Conservation (phyloP, 78 protist species). For the Emiliania huxleyi region DNA sequence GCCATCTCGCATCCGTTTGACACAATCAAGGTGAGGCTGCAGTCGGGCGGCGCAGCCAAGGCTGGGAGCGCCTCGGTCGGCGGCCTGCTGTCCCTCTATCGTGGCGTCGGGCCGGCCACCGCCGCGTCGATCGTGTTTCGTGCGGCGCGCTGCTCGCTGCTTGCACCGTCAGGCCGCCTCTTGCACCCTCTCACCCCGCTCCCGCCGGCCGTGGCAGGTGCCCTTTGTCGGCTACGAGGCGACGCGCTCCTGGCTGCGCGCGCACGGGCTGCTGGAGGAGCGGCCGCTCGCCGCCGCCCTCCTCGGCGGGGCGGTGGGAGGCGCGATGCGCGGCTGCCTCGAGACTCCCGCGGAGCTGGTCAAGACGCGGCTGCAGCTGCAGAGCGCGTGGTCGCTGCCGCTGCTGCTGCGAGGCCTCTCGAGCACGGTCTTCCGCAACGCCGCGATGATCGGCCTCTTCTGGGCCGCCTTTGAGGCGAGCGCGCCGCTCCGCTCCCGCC, state of each 20-base stretch:
- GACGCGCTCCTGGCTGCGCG: background rate
- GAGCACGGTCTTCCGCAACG: background rate
- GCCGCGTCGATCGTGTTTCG: background rate
- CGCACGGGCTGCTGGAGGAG: background rate
- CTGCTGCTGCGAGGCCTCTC: background rate
- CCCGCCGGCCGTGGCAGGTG: no score
- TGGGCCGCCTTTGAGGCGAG: background rate
- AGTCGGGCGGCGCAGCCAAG: background rate
- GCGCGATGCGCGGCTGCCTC: background rate
- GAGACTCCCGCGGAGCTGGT: background rate
- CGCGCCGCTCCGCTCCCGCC: background rate
- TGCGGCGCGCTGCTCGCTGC: no score
- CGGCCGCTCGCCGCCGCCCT: background rate
- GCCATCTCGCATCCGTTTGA: constrained; percentile 14
- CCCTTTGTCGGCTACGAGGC: background rate
- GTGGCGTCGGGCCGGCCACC: background rate
- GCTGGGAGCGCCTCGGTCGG: background rate
- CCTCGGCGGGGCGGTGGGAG: background rate
- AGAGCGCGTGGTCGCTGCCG: background rate
- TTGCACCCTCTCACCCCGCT: no score
- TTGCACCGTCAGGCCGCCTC: no score
- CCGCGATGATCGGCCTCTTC: background rate
- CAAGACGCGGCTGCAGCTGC: constrained; percentile 23
- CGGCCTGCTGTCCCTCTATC: background rate
- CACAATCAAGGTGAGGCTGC: background rate